phyloP scores from a whole-genome alignment of 495 filamentous ascomycete genomes.

The Xylaria palmicola region DNA sequence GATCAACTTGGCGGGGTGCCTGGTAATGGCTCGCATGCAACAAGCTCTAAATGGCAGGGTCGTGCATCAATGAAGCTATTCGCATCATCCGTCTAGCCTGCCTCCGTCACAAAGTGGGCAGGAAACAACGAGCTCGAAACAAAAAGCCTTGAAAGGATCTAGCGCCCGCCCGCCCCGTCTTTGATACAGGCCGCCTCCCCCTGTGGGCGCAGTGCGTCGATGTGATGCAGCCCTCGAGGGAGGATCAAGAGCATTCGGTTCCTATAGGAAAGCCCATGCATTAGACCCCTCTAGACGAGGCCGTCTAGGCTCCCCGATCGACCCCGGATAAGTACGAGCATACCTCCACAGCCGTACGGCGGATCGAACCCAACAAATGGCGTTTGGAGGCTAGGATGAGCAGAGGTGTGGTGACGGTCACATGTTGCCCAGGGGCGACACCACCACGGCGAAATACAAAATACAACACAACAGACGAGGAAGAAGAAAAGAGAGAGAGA shows the following conservation, averaged over 20 bases:
- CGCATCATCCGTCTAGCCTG: neutral
- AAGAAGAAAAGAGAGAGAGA: neutral
- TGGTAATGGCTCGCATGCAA: neutral
- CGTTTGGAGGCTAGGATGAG: neutral
- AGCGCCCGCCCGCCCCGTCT: too few relatives aligned
- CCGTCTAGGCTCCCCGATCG: neutral
- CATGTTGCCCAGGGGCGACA: neutral
- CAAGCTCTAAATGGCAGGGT: neutral
- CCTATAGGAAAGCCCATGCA: conserved; percentile 13
- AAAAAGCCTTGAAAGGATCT: too few relatives aligned
- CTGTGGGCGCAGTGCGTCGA: neutral
- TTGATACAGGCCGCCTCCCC: neutral
- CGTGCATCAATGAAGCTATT: neutral
- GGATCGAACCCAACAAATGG: too few relatives aligned
- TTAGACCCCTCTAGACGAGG: conserved; percentile 6
- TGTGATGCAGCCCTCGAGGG: conserved; percentile 1
- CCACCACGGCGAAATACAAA: too few relatives aligned
- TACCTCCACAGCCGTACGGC: neutral
- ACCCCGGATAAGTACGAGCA: conserved; percentile 9
- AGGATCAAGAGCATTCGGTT: conserved; percentile 6
- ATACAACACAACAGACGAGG: neutral
- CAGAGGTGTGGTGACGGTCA: neutral
- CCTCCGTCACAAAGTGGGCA: neutral
- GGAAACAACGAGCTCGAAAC: neutral
- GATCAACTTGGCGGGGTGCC: neutral